Percentiles rank a stretch among this genome's conserved stretches.
phyloP scores from a whole-genome alignment of 2,329 filamentous ascomycete genomes.

The Fusarium devonianum region DNA sequence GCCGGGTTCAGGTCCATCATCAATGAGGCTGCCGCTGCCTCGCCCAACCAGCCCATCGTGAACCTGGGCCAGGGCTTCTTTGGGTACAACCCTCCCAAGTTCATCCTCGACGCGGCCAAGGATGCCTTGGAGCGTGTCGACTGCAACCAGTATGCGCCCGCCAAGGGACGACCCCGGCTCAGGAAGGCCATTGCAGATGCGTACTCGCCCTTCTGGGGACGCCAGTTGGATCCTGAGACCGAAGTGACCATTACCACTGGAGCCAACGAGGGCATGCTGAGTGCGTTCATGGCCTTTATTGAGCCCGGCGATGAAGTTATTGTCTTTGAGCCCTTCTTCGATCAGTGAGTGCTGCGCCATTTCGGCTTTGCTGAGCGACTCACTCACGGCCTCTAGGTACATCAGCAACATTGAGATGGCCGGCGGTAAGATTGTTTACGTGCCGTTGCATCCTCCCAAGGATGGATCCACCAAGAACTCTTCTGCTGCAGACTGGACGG shows the following conservation, averaged over 20 bases:
- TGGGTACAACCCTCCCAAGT: conserved; percentile 92
- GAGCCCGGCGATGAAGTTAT: conserved; percentile 96
- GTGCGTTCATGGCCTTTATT: conserved; percentile 97
- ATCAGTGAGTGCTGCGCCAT: conserved; percentile 66
- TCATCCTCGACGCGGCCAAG: conserved; percentile 92
- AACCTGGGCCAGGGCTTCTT: conserved; percentile 77
- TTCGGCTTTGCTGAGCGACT: not conserved
- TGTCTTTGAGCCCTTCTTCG: conserved; percentile 97
- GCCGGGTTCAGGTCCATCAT: conserved; percentile 64
- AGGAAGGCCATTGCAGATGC: conserved; percentile 93
- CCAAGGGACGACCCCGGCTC: conserved; percentile 88
- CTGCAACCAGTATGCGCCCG: conserved; percentile 98
- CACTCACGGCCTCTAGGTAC: conserved; percentile 51
- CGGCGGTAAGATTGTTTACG: conserved; percentile 92
- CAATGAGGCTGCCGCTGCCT: conserved; percentile 70
- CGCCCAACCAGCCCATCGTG: conserved; percentile 68
- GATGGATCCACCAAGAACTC: conserved; percentile 81
- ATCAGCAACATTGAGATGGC: conserved; percentile 99
- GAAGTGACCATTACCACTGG: conserved; percentile 96
- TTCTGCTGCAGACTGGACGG: conserved; percentile 85
- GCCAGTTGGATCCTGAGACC: conserved; percentile 82
- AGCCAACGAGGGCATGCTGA: conserved; percentile 92
- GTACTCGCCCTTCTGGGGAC: conserved; percentile 89
- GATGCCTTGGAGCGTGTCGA: conserved; percentile 87
- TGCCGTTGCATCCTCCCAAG: conserved; percentile 88